Conservation (phyloP, 2,329 filamentous ascomycete genomes). For the Pyrenochaeta sp. region DNA sequence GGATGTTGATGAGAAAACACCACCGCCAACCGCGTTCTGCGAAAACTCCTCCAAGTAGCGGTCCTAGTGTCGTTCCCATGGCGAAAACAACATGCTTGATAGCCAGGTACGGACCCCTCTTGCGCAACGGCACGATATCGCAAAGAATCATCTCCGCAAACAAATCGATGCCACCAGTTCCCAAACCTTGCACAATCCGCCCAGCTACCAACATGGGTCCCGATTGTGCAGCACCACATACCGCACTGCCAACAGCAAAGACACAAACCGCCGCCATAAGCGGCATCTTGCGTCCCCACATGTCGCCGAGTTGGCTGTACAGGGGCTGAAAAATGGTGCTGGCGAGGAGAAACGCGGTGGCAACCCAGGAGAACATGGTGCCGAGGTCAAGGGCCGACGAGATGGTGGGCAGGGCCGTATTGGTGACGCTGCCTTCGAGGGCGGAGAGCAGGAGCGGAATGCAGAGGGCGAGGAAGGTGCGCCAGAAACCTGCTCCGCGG, state of each 20-base stretch:
- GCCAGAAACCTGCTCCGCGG: constrained; percentile 36
- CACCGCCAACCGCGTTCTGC: constrained; percentile 53
- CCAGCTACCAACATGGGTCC: constrained; percentile 61
- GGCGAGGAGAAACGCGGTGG: constrained; percentile 36
- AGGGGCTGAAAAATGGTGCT: constrained; percentile 58
- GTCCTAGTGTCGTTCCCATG: constrained; percentile 36
- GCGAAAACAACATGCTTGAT: constrained; percentile 37
- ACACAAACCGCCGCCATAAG: constrained; percentile 51
- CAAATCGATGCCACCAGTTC: constrained; percentile 55
- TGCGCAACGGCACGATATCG: constrained; percentile 58
- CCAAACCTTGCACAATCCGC: constrained; percentile 63
- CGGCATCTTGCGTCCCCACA: constrained; percentile 60
- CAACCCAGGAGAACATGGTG: constrained; percentile 35
- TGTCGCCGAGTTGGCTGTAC: constrained; percentile 59
- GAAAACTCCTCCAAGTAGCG: constrained; percentile 42
- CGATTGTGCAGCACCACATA: constrained; percentile 58
- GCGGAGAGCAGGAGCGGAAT: constrained; percentile 43
- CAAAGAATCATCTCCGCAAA: constrained; percentile 59
- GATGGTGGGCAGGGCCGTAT: constrained; percentile 54
- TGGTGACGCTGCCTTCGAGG: constrained; percentile 49
- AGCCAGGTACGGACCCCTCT: constrained; percentile 53
- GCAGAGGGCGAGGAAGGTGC: constrained; percentile 38
- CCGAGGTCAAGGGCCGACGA: constrained; percentile 31
- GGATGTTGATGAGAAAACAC: constrained; percentile 54
- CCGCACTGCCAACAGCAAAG: constrained; percentile 61